Base-by-base conservation (phyloP, 2,329 filamentous ascomycete species). In the Penicillium psychrosexuale region DNA sequence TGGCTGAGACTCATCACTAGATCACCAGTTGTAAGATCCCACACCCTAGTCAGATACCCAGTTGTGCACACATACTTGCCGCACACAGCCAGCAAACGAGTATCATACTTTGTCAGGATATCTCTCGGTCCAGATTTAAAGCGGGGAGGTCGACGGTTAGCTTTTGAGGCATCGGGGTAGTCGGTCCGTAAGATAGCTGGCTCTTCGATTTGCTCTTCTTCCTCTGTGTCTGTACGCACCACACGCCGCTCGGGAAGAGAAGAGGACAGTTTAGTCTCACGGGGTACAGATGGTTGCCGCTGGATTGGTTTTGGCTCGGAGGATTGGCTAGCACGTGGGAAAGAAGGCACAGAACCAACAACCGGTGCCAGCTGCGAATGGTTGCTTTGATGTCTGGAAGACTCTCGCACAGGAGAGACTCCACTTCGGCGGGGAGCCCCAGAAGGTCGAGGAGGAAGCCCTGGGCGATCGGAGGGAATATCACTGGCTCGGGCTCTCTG, bases 41-140 rank as follows among this genome's bases (percentile, higher is more conserved):
- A 99, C 0, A 92, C 90, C 57, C 90, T 84, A 1, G 93, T 97
- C 58, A 94, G 80, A 60, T 89, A 88, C 5, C 93, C 94, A 15
- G 89, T 90, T 0, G 92, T 93, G 69, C 91, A 96, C 8, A 94
- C 85, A 62, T 88, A 86, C 60, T 92, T 87, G 8, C 94, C 94
- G 69, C 90, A 97, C 3, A 96, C 86, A 59, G 94, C 92, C 68
- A 97, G 86, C 30, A 91, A 79, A 39, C 91, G 86, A 5, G 90
- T 89, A 60, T 97, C 94, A 63, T 96, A 94, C 64, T 90, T 91
- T 3, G 89, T 92, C 30, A 82, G 75, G 53, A 99, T 92, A 60
- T 93, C 89, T 48, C 81, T 82, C n/a, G 83, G 82, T 0, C 89
- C 87, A 39, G 85, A 81, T 63, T 86, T 88, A 63, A 90, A 85